Evolutionary conservation across 2,329 filamentous ascomycete genomes (phyloP), one percentile per base, ranked within the genome.

Genomic region (Graphiopsis chlorocephala): DNA sequence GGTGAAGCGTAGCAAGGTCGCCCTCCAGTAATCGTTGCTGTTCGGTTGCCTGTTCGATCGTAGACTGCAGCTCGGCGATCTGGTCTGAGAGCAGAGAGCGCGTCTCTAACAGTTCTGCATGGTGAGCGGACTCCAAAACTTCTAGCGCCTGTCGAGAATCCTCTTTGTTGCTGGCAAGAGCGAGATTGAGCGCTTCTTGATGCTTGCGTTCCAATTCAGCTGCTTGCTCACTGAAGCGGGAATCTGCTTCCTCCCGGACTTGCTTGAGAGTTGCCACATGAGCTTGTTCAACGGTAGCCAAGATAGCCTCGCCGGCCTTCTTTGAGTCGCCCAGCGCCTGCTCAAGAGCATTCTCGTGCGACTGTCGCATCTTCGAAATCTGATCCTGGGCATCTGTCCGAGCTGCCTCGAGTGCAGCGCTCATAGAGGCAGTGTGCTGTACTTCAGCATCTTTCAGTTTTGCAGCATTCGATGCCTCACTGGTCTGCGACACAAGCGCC

Each of bases 261-360:
- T 71, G 67, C 10, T 63, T 65, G 11, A 74, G 61, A 1, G 69
- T 69, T 47, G 70, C 67, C 29, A 72, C 68, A 56, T 75, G 72
- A 28, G 67, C 67, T 35, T 65, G 66, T 59, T 71, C 69, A 12
- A 75, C 64, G 31, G 66, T 68, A 17, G 65, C 61, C 11, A 71
- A 47, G 28, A 72, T 69, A 33, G 67, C 65, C 28, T 72, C 65
- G 8, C 66, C 56, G n/a, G 61, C 67, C 14, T 66, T 67, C 25
- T 64, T 66, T 12, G 57, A 48, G 17, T 61, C 63, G 14, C 45
- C 47, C 29, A 60, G n/a, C 14, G 62, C 62, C 25, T 59, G 23
- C 28, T 47, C 52, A 35, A 65, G n/a, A 6, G 31, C 50, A 12
- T 31, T 35, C 7, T 63, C 50, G 45, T 73, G 71, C 55, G 68